phyloP scores from a whole-genome alignment of 139 green algal species.

The Chlamydomonas asymmetrica region DNA sequence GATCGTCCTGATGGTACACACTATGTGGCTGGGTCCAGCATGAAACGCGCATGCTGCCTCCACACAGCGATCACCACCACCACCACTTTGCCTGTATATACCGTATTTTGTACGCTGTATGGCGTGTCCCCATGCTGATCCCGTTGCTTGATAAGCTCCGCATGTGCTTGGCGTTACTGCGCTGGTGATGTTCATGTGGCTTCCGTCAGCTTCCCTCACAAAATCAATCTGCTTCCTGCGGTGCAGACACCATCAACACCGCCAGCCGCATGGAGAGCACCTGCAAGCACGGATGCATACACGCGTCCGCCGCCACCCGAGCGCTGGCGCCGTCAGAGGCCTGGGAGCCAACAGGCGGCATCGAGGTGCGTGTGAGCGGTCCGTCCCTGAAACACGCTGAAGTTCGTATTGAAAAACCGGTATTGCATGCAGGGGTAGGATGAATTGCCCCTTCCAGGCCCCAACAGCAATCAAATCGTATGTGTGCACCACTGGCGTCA shows the following conservation, averaged over 20 bases:
- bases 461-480: background rate
- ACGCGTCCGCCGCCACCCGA: slow-evolving; percentile 18
- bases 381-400: background rate
- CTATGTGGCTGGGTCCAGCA: no score
- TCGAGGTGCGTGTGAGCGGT: slow-evolving; percentile 8
- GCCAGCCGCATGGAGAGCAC: slow-evolving; percentile 57
- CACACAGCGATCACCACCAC: background rate
- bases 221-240: background rate
- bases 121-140: no score
- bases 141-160: no score
- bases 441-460: background rate
- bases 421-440: background rate
- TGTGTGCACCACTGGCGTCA: background rate
- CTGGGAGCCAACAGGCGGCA: slow-evolving; percentile 26
- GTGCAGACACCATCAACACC: slow-evolving; percentile 54
- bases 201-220: background rate
- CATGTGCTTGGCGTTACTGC: no score
- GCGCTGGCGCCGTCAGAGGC: slow-evolving; percentile 16
- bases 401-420: background rate
- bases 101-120: no score
- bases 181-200: background rate
- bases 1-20: no score
- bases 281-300: slow-evolving; percentile 37
- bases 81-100: no score
- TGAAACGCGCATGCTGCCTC: background rate